Evolutionary conservation across 208 protist genomes (phyloP), one percentile per base, ranked within the genome.

Genomic region (Phytomonas sp.): DNA sequence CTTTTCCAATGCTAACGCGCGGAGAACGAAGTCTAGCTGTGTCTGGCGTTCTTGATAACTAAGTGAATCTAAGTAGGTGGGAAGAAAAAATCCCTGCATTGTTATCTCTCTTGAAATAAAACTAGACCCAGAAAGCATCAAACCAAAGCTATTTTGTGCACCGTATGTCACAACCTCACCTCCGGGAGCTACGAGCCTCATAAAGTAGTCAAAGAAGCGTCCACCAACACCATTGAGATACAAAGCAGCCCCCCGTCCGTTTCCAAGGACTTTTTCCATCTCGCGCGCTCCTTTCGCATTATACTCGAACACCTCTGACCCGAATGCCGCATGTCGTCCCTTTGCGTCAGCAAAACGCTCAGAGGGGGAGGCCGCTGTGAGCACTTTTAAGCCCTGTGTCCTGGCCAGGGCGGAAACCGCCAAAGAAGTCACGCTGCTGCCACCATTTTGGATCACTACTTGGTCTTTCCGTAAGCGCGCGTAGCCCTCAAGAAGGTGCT

Each of bases 151-250:
- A 73, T 86, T 80, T 71, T 94, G 88, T 15, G 88, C 85, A 61
- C 88, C 88, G 68, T 90, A 94, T 15, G 75, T 85, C n/a, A 94
- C 85, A 26, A 88, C 85, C 62, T 89, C 70, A 9, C 78, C 83
- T 20, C 72, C 64, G 2, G 67, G 74, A n/a, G 70, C 85, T 63
- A 87, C 67, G 43, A 86, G 73, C 72, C 84, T 82, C 60, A 94
- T 71, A 67, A 91, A 80, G 30, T 73, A 73, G 73, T 94, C 84
- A 60, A 94, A 86, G 67, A 77, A 65, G 29, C 74, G 70, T 29
- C 88, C 88, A n/a, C 88, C 88, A 66, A 91, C 83, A 60, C 78
- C 88, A 67, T 94, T 94, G 46, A 89, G 66, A 68, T 77, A 91
- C 33, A 91, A 73, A 9, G 72, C 68, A 4, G 79, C 84, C 60